Base-by-base conservation (phyloP, 129 eudicot genomes). In the Flaveria bidentis region DNA sequence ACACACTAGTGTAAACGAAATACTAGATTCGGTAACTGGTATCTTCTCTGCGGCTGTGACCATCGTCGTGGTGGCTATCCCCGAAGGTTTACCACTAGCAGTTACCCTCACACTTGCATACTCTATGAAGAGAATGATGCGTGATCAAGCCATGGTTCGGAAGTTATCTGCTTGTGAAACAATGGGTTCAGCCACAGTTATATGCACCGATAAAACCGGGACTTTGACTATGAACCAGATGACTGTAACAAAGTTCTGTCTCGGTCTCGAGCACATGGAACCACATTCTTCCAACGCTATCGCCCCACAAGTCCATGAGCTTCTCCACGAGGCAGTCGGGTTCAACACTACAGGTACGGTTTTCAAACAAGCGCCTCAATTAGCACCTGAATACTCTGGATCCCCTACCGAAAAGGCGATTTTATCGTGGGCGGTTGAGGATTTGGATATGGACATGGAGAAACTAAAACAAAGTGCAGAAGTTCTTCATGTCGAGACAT, bases 121-220 rank as follows among this genome's bases (percentile, higher is more conserved):
- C 72, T 92, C 98, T 9, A 90, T 92, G 98, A 92, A 90, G 55
- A 84, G 96, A 76, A 92, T 92, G 98, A 93, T 93, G 98, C 74
- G 61, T 5, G 96, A 93, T 84, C 90, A 90, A 63, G 98, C 98
- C 5, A 90, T 90, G 96, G 96, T 93, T 58, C 75, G 98, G 70
- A 93, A 90, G 77, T 77, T 88, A 50, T 93, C 98, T 6, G 98
- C 96, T 9, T 90, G 96, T 51, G 98, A 92, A 73, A 92, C 98
- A 30, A 92, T 92, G 98, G 98, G 98, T 25, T 90, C 96, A 0
- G 96, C 98, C 62, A 92, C 96, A 0, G 90, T 87, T 52, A 90
- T 92, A 58, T 92, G 98, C 82, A 90, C 94, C 0, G 98, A 92
- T 47, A 92, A 92, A 83, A 92, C 96, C 2, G 98, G 98, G 2